Evolutionary conservation across 2,329 filamentous ascomycete genomes (phyloP).

Genomic region (Herpotrichia juniperi): DNA sequence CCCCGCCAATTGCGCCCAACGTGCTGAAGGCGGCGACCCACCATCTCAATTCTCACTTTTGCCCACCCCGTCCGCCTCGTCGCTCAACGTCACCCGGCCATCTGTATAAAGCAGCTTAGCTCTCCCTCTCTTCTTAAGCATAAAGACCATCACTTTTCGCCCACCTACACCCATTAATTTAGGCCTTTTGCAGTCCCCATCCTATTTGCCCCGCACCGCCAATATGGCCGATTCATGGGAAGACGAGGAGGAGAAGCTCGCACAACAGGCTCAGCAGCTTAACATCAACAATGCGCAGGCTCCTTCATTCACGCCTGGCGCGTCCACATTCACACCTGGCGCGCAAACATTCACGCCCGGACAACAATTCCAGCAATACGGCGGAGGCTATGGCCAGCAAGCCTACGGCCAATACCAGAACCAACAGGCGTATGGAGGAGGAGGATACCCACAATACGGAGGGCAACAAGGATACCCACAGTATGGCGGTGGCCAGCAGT

Average conservation of each 20-base stretch:
- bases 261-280: slow-evolving; percentile 63
- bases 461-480: slow-evolving; percentile 36
- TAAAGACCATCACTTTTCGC: neutral
- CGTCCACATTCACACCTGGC: slow-evolving; percentile 74
- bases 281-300: slow-evolving; percentile 40
- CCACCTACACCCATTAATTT: slow-evolving; percentile 2
- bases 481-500: slow-evolving; percentile 27
- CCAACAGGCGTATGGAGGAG: slow-evolving; percentile 20
- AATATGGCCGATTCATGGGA: slow-evolving; percentile 90
- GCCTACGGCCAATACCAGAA: slow-evolving; percentile 58
- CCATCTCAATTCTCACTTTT: slow-evolving; percentile 23
- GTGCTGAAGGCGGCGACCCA: slow-evolving; percentile 9
- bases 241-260: slow-evolving; percentile 85
- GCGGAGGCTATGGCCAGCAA: slow-evolving; percentile 38
- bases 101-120: slow-evolving; percentile 11
- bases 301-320: slow-evolving; percentile 68
- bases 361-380: slow-evolving; percentile 68
- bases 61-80: slow-evolving; percentile 21
- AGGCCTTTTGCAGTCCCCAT: too few relatives aligned
- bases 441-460: slow-evolving; percentile 49
- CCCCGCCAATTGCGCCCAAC: slow-evolving; percentile 17
- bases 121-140: slow-evolving; percentile 10
- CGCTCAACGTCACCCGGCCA: slow-evolving; percentile 6
- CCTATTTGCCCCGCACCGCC: slow-evolving; percentile 28
- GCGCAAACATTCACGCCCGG: slow-evolving; percentile 75